Evolutionary conservation across 768 basidiomycete species (phyloP).

Genomic region (Amanita brunnescens): DNA sequence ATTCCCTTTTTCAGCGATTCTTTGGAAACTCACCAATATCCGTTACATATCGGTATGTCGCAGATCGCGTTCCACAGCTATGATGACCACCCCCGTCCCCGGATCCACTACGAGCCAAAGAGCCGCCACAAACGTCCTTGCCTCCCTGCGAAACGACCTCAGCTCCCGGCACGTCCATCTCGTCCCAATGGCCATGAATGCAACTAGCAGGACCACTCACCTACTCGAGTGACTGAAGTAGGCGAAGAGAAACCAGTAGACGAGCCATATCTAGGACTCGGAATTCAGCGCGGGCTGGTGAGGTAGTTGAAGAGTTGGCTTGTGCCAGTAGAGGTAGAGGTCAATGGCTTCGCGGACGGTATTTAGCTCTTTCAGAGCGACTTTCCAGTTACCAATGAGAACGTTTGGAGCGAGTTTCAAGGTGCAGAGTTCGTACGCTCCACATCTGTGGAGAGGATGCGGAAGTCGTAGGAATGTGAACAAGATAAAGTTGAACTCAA

Average conservation of each 20-base stretch:
- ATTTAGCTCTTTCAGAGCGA: conserved; percentile 92
- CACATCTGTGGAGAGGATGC: conserved; percentile 88
- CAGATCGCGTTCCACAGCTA: too few species aligned
- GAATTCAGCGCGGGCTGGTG: conserved; percentile 54
- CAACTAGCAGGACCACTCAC: conserved; percentile 86
- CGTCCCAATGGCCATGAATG: conserved; percentile 95
- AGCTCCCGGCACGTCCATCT: too few species aligned
- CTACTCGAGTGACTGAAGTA: conserved; percentile 96
- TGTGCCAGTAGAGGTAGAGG: neutral
- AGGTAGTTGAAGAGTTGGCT: conserved; percentile 34
- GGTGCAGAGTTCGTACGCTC: conserved; percentile 94
- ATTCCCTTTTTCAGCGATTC: too few species aligned
- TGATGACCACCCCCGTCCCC: too few species aligned
- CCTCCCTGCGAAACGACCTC: too few species aligned
- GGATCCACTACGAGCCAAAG: too few species aligned
- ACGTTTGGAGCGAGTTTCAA: conserved; percentile 98
- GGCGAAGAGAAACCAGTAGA: conserved; percentile 97
- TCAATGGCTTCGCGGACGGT: conserved; percentile 91
- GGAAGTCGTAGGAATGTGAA: conserved; percentile 99
- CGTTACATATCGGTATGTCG: too few species aligned
- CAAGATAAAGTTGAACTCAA: too few species aligned
- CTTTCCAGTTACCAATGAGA: conserved; percentile 89
- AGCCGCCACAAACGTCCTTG: too few species aligned
- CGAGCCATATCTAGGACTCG: conserved; percentile 93
- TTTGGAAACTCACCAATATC: too few species aligned